A percentile compares a stretch with the other conserved stretches of the same genome.
Conservation (phyloP, 176 grass and related monocot genomes). For the Chrysopogon serrulatus region DNA sequence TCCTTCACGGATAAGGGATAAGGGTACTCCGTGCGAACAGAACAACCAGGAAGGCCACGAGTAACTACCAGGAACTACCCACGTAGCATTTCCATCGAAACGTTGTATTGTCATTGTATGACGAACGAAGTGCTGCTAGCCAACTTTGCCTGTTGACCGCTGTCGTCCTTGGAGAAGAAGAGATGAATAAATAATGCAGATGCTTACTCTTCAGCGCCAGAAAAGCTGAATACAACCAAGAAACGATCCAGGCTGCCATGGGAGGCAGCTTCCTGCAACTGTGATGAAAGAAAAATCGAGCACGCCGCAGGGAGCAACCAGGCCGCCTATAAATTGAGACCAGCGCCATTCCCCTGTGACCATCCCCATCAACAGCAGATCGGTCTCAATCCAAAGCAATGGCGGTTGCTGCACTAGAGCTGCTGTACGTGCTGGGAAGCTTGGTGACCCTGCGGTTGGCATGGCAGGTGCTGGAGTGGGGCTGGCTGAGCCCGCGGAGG, state of each 20-base stretch:
- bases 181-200: too few species aligned
- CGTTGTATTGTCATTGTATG: background rate
- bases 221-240: too few species aligned
- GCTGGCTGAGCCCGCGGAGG: constrained; percentile 1
- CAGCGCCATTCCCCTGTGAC: background rate
- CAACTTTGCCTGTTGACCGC: background rate
- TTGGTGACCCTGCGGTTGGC: background rate
- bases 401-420: background rate
- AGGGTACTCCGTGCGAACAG: background rate
- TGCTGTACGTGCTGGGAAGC: background rate
- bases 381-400: background rate
- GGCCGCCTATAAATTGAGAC: background rate
- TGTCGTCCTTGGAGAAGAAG: background rate
- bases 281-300: background rate
- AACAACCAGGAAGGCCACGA: background rate
- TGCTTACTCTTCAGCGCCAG: too few species aligned
- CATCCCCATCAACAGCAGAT: too few species aligned
- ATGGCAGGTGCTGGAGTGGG: constrained; percentile 1
- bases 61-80: background rate
- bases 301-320: background rate
- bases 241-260: too few species aligned
- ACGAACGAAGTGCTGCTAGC: too few species aligned
- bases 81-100: background rate
- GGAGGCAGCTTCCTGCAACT: too few species aligned
- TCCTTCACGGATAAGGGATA: background rate